phyloP scores from a whole-genome alignment of 2,329 filamentous ascomycete genomes.

The Phialophora expanda region DNA sequence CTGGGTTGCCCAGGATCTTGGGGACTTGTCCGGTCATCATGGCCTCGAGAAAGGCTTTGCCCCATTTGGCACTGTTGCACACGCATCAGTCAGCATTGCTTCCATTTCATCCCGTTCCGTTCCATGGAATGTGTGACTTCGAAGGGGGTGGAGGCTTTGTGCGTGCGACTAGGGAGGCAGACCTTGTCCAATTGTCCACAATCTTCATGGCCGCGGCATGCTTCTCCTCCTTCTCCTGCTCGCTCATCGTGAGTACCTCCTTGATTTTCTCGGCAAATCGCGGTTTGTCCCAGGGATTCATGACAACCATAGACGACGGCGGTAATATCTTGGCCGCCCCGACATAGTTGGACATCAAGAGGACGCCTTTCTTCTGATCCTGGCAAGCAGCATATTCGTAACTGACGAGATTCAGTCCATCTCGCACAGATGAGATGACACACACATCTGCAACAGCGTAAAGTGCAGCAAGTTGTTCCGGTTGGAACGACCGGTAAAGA shows the following conservation, averaged over 20 bases:
- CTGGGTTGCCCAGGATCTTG: slow-evolving; percentile 1
- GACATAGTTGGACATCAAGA: slow-evolving; percentile 93
- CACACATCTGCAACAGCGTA: slow-evolving; percentile 89
- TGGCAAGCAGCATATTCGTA: slow-evolving; percentile 97
- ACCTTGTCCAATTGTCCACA: slow-evolving; percentile 33
- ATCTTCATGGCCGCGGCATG: slow-evolving; percentile 22
- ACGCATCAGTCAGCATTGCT: not conserved
- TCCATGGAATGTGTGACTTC: not conserved
- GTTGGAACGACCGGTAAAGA: slow-evolving; percentile 89
- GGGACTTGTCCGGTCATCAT: slow-evolving; percentile 25
- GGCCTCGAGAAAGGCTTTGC: slow-evolving; percentile 28
- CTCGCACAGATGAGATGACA: slow-evolving; percentile 84
- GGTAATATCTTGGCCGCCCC: slow-evolving; percentile 92
- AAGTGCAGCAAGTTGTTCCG: slow-evolving; percentile 89
- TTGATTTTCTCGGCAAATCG: slow-evolving; percentile 87
- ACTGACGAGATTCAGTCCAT: slow-evolving; percentile 96
- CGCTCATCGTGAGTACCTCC: slow-evolving; percentile 78
- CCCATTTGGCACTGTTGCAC: slow-evolving; percentile 25
- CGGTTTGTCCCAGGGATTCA: slow-evolving; percentile 95
- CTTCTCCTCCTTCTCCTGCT: slow-evolving; percentile 23
- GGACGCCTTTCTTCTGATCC: slow-evolving; percentile 80
- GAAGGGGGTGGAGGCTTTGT: not conserved
- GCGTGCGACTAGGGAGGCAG: not conserved
- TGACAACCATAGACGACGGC: slow-evolving; percentile 73
- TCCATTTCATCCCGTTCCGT: not conserved